A percentile compares a stretch with the other conserved stretches of the same genome.
phyloP scores from a whole-genome alignment of 306 rosid species.

The Prunus fruticosa region DNA sequence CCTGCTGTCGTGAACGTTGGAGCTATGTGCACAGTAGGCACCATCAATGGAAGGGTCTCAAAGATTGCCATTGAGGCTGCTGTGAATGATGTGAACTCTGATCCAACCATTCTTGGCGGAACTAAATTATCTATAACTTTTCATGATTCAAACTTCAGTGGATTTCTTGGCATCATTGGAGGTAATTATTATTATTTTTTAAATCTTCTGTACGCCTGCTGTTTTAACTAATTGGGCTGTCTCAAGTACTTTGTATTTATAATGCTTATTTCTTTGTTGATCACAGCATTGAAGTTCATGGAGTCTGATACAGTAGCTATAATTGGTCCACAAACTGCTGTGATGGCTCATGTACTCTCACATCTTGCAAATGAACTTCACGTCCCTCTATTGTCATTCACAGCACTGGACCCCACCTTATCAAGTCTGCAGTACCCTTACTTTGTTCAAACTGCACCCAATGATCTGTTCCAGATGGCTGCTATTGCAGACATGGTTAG shows the following conservation, averaged over 20 bases:
- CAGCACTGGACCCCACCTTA: constrained; percentile 50
- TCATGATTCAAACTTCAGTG: constrained; percentile 45
- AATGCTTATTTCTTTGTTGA: constrained; percentile 1
- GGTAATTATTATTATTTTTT: constrained; percentile 25
- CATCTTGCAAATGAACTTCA: constrained; percentile 53
- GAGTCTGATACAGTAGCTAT: constrained; percentile 42
- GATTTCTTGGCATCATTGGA: constrained; percentile 49
- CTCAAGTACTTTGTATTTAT: not conserved
- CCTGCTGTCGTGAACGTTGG: constrained; percentile 42
- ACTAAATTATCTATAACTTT: constrained; percentile 38
- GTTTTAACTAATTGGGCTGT: not conserved
- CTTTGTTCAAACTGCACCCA: constrained; percentile 59
- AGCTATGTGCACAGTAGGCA: constrained; percentile 35
- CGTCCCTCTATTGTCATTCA: constrained; percentile 45
- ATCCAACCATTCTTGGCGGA: constrained; percentile 44
- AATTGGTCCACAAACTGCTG: constrained; percentile 51
- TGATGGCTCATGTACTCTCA: constrained; percentile 45
- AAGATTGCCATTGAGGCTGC: constrained; percentile 50
- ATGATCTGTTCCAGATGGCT: constrained; percentile 49
- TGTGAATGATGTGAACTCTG: constrained; percentile 45
- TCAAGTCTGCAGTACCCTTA: constrained; percentile 46
- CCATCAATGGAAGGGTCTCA: constrained; percentile 46
- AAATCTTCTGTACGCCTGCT: not conserved
- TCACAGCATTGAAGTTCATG: constrained; percentile 45
- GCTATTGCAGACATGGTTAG: constrained; percentile 45